Base-by-base conservation (phyloP, 805 yeast genomes). In the Barnettozyma pratensis region DNA sequence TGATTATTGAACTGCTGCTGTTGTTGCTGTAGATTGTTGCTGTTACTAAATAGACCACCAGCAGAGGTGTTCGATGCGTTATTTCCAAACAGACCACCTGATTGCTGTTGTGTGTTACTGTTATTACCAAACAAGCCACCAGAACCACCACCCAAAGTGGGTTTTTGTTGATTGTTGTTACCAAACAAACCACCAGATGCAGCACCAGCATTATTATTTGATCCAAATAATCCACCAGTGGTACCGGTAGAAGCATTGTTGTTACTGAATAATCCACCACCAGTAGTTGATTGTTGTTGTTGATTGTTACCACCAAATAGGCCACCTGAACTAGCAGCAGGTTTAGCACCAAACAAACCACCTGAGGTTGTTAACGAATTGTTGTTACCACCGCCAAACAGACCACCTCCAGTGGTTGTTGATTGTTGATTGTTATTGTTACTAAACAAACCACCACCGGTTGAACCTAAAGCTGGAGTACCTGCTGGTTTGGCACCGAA, bases 401-500 rank as follows among this genome's bases (percentile, higher is more conserved):
- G 48, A 5, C 74, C 77, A 45, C 75, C 75, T 25, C 69, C 61
- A 9, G 71, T 46, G 25, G 64, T 44, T 27, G 51, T 39, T 25
- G 29, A 42, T 29, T 19, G 19, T 19, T 19, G 19, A 19, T 53
- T 51, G 14, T 54, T 60, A 41, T 63, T 66, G 44, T 54, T 58
- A 31, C 74, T 73, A 61, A 71, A 74, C 45, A 69, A 60, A 34
- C 70, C 72, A 52, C 71, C 71, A 27, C 62, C 52, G 5, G 58
- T 46, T 3, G 57, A 19, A 19, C 19, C 19, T 19, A 19, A 19
- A 19, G 19, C 19, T 19, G 19, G 3, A 19, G 19, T 48, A 11
- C 54, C 54, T n/a, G 62, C 57, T 48, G 71, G 62, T 45, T 66
- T 68, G 35, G 64, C 59, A 36, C 80, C 80, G 58, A 77, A 77